Evolutionary conservation across 2,329 filamentous ascomycete species (phyloP), one percentile per base, ranked within the genome.

Genomic region (Penicillium concentricum): DNA sequence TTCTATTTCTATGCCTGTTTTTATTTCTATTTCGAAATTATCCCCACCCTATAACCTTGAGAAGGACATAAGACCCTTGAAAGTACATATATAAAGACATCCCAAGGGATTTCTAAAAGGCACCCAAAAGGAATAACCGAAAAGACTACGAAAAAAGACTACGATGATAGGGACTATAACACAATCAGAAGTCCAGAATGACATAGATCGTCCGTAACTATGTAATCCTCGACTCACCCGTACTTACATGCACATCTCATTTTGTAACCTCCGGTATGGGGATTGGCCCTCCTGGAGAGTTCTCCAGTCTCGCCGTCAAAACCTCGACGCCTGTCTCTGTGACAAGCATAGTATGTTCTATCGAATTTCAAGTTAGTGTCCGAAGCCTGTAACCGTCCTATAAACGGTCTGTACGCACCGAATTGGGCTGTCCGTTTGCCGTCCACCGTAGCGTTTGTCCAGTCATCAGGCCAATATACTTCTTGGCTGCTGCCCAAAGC

Each of bases 381-480:
- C 13, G n/a, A 16, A 22, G 16, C 15, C 24, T 20, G 6, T 30
- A n/a, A 45, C 12, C 3, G 7, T 4, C 48, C 5, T 39, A 3
- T 54, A 5, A 18, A 48, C 32, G n/a, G 34, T 41, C 24, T 48
- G 22, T 46, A 64, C 65, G 3, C 26, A 69, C 66, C 67, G 85
- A 97, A 97, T 70, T 97, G 92, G n/a, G 92, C 92, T 15, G 91
- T 93, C 71, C 84, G 82, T 77, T 89, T 90, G 41, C 92, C 92
- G 71, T 97, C 92, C 58, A 87, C 84, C 0, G 92, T 97, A 3
- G 89, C 89, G 74, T 90, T 94, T 0, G 92, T 97, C 92, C 92
- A 97, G 77, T 96, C 90, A 73, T 97, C 92, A 0, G 92, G 92
- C 92, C 92, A 97, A 1, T 91, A 96, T 71, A 92, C 87, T 69